A percentile compares a stretch with the other conserved stretches of the same genome.
These are phyloP conservation scores for Hypoxylon fuscum DNA, from an alignment of 495 filamentous ascomycete genomes.

Conservation along the genomic window DNA sequence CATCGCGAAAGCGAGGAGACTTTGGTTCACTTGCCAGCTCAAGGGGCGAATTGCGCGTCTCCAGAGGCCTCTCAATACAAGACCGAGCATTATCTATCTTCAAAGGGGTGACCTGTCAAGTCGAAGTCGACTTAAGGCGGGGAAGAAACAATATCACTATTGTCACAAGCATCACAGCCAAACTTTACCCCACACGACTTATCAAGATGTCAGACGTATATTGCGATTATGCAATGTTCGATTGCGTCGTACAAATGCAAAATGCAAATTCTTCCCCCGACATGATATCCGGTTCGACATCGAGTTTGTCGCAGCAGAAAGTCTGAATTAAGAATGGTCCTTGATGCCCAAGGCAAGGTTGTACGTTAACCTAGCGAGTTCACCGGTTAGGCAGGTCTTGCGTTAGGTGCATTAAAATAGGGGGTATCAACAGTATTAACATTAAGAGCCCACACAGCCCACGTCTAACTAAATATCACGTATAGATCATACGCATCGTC, in stretches of 20 bases:
- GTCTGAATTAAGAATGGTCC: slow-evolving; percentile 10
- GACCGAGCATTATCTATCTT: slow-evolving; percentile 5
- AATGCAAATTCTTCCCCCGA: too few relatives aligned
- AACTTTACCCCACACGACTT: slow-evolving; percentile 12
- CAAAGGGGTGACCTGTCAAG: slow-evolving; percentile 23
- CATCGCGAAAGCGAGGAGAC: slow-evolving; percentile 35
- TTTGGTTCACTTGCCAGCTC: slow-evolving; percentile 10
- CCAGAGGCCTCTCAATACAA: slow-evolving; percentile 4
- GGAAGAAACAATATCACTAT: slow-evolving; percentile 18
- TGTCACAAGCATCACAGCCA: background rate
- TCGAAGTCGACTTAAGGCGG: slow-evolving; percentile 15
- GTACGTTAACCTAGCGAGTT: slow-evolving; percentile 8
- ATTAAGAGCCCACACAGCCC: slow-evolving; percentile 12
- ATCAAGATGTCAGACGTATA: slow-evolving; percentile 23
- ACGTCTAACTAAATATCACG: slow-evolving; percentile 4
- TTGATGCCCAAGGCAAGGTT: slow-evolving; percentile 26
- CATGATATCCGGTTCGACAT: too few relatives aligned
- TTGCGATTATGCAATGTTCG: slow-evolving; percentile 24
- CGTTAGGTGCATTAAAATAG: slow-evolving; percentile 4
- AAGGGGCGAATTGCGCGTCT: slow-evolving; percentile 24
- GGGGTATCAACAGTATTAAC: slow-evolving; percentile 32
- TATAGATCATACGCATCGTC: slow-evolving; percentile 17
- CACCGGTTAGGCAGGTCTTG: background rate
- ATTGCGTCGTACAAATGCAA: slow-evolving; percentile 13
- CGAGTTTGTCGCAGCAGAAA: background rate